A percentile compares a stretch with the other conserved stretches of the same genome.
Evolutionary conservation across 306 rosid species (phyloP).

Genomic region (Cercis canadensis): DNA sequence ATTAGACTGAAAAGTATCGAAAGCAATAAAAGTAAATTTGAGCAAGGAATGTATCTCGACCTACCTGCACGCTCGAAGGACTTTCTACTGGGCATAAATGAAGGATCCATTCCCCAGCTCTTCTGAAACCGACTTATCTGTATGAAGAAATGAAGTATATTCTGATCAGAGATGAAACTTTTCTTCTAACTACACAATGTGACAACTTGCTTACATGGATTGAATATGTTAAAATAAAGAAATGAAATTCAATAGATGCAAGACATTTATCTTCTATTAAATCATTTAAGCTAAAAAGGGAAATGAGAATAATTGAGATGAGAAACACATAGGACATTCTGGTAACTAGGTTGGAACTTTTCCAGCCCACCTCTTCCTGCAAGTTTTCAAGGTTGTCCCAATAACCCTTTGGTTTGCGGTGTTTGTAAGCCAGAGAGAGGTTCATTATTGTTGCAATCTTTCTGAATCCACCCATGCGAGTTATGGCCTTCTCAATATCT

Average conservation of each 20-base stretch:
- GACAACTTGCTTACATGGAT: too few relatives aligned
- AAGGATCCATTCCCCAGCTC: slow-evolving; percentile 95
- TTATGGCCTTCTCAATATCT: slow-evolving; percentile 88
- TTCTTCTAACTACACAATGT: too few relatives aligned
- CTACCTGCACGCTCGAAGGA: slow-evolving; percentile 95
- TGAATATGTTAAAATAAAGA: too few relatives aligned
- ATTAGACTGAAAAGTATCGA: neutral
- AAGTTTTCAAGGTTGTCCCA: slow-evolving; percentile 83
- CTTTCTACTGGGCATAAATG: slow-evolving; percentile 92
- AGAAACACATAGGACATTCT: neutral
- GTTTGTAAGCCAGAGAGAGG: slow-evolving; percentile 84
- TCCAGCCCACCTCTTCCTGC: slow-evolving; percentile 64
- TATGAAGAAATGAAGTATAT: slow-evolving; percentile 27
- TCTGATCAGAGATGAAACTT: neutral
- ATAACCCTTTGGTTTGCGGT: slow-evolving; percentile 91
- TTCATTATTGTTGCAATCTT: slow-evolving; percentile 79
- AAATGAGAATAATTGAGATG: neutral
- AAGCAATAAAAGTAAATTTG: slow-evolving; percentile 11
- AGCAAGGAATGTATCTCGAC: slow-evolving; percentile 1
- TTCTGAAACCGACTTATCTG: slow-evolving; percentile 86
- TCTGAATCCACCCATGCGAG: slow-evolving; percentile 91
- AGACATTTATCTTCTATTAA: neutral
- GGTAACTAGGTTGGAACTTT: slow-evolving; percentile 22
- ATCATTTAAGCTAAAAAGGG: neutral
- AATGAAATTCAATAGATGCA: slow-evolving; percentile 3